These are phyloP conservation scores for Fragilaria radians DNA, from an alignment of 108 stramenopile genomes.

Conservation along the genomic window DNA sequence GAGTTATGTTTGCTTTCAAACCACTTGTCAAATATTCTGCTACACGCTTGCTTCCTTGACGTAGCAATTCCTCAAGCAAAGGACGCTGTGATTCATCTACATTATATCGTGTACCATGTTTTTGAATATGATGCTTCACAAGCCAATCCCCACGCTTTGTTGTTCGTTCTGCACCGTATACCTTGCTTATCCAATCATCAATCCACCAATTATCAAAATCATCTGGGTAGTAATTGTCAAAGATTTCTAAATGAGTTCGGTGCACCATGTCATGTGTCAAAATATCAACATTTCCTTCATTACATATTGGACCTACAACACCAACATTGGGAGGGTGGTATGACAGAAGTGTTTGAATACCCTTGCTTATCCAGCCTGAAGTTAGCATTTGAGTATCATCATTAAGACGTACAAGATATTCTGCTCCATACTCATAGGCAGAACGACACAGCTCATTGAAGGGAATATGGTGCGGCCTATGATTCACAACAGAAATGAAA, in stretches of 20 bases:
- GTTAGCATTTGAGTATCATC: slow-evolving; percentile 43
- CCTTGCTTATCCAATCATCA: slow-evolving; percentile 57
- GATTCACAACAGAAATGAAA: slow-evolving; percentile 23
- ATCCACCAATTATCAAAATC: slow-evolving; percentile 49
- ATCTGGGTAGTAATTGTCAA: slow-evolving; percentile 44
- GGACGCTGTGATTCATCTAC: slow-evolving; percentile 9
- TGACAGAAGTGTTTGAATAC: slow-evolving; percentile 15
- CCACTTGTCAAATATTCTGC: no score
- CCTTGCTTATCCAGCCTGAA: slow-evolving; percentile 26
- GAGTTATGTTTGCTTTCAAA: no score
- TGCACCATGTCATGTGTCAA: slow-evolving; percentile 41
- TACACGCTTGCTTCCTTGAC: neutral
- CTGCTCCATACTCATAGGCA: slow-evolving; percentile 35
- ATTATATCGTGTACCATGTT: slow-evolving; percentile 52
- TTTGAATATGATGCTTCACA: slow-evolving; percentile 50
- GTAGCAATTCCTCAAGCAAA: neutral
- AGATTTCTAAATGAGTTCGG: slow-evolving; percentile 45
- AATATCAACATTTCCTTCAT: slow-evolving; percentile 10
- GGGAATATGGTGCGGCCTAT: slow-evolving; percentile 23
- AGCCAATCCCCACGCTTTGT: slow-evolving; percentile 30
- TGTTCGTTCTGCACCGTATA: slow-evolving; percentile 45
- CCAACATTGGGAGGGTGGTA: slow-evolving; percentile 29
- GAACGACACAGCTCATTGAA: slow-evolving; percentile 37
- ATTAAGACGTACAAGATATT: slow-evolving; percentile 46
- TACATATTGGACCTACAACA: slow-evolving; percentile 46